Base-by-base conservation (phyloP, 176 grass and related monocot species). In the Oryza rufipogon region DNA sequence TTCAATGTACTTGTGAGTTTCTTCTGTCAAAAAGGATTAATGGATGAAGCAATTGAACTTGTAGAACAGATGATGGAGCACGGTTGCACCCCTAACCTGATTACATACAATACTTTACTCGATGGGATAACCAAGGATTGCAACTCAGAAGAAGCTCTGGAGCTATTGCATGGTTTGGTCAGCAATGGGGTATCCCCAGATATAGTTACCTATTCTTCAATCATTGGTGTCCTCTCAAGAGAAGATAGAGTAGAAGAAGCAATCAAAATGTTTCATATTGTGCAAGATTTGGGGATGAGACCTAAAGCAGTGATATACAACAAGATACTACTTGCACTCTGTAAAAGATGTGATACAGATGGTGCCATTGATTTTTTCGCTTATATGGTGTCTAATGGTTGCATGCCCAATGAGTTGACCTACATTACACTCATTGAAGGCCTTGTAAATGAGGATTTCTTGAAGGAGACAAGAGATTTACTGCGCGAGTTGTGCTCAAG, bases 341-440 rank as follows among this genome's bases (percentile, higher is more conserved):
- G 84, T 75, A 92, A 81, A 85, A 80, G 80, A 75, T 47, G 77
- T 7, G 77, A 86, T 66, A 89, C 79, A 70, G 80, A 87, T 34
- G 48, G 36, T 25, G 88, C 88, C 67, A 86, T 90, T 7, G 73
- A 90, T 33, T 78, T 90, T 82, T 90, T 90, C 56, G 44, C 78
- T 32, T 86, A 82, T 67, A 90, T 90, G 88, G 78, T 90, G 64
- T 82, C 83, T 77, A 90, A 82, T 5, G 79, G 83, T 48, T 90
- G 88, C 83, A 78, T 82, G 67, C 88, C 88, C 38, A 90, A 73
- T 36, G 91, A 94, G 51, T 82, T 81, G 15, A 89, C 89, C 64
- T 91, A 91, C 71, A 85, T 87, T 81, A 88, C 87, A 78, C 87
- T 94, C 36, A 64, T 89, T 73, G 89, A 91, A 86, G 89, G 92